These are phyloP conservation scores for Diaporthe citri DNA, from an alignment of 2,329 filamentous ascomycete genomes.

Conservation along the genomic window DNA sequence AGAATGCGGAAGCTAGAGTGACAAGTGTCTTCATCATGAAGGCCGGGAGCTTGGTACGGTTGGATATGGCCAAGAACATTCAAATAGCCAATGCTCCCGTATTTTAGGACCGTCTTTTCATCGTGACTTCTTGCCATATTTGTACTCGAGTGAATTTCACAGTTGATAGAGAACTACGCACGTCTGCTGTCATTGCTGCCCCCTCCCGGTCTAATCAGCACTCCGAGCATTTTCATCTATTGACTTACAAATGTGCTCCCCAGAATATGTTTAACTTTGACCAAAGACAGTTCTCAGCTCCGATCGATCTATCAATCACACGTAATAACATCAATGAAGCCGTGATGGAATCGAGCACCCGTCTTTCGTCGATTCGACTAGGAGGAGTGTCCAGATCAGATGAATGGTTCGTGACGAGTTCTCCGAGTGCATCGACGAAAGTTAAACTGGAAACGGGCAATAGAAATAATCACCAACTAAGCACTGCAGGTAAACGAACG, in stretches of 20 bases:
- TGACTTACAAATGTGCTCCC: neutral
- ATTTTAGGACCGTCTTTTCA: neutral
- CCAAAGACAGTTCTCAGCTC: neutral
- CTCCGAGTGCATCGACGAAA: neutral
- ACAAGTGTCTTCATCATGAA: neutral
- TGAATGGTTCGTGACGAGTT: neutral
- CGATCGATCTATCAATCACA: neutral
- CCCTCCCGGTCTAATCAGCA: neutral
- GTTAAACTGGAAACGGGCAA: neutral
- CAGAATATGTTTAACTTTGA: neutral
- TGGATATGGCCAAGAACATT: neutral
- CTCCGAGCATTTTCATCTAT: neutral
- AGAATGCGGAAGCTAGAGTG: neutral
- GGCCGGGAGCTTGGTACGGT: neutral
- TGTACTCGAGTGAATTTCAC: neutral
- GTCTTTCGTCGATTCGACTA: neutral
- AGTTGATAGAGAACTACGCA: neutral
- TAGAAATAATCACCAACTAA: neutral
- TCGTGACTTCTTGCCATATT: neutral
- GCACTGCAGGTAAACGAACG: neutral
- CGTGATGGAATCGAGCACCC: neutral
- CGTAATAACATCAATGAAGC: constrained; percentile 12
- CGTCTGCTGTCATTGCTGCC: neutral
- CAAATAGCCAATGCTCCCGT: neutral
- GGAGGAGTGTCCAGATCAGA: neutral